Conservation (phyloP, 1,284 basidiomycete genomes). For the Schizophyllum amplum region DNA sequence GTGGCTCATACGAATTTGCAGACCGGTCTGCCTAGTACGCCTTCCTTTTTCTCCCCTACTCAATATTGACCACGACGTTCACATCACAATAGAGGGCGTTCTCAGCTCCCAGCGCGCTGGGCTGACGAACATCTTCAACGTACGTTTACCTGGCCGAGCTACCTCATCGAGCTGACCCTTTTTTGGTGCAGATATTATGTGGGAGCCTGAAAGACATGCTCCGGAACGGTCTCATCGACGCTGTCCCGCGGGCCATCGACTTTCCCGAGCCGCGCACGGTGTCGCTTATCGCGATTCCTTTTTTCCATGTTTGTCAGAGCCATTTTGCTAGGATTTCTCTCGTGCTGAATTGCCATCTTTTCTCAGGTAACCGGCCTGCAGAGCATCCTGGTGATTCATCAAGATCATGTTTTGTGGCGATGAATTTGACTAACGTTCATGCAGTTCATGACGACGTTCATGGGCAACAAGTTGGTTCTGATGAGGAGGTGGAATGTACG, state of each 20-base stretch:
- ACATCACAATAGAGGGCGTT: slow-evolving; percentile 20
- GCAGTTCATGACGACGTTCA: slow-evolving; percentile 35
- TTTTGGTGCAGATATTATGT: not conserved
- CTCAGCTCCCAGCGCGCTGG: slow-evolving; percentile 31
- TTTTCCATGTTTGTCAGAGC: slow-evolving; percentile 27
- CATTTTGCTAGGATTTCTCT: not conserved
- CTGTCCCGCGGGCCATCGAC: slow-evolving; percentile 28
- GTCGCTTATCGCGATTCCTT: slow-evolving; percentile 32
- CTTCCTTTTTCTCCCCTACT: slow-evolving; percentile 37
- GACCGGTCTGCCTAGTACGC: not conserved
- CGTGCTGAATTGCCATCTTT: not conserved
- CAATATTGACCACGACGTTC: slow-evolving; percentile 32
- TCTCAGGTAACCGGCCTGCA: not conserved
- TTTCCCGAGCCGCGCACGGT: slow-evolving; percentile 11
- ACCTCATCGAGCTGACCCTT: no score
- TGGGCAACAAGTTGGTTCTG: slow-evolving; percentile 44
- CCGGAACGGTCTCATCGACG: slow-evolving; percentile 4
- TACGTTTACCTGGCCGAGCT: no score
- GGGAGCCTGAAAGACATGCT: not conserved
- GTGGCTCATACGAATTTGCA: not conserved
- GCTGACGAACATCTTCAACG: slow-evolving; percentile 38
- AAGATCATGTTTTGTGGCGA: no score
- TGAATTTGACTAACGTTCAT: no score
- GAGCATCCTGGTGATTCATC: not conserved
- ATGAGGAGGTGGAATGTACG: slow-evolving; percentile 48